Base-by-base conservation (phyloP, 805 yeast genomes). In the Candida oleophila region DNA sequence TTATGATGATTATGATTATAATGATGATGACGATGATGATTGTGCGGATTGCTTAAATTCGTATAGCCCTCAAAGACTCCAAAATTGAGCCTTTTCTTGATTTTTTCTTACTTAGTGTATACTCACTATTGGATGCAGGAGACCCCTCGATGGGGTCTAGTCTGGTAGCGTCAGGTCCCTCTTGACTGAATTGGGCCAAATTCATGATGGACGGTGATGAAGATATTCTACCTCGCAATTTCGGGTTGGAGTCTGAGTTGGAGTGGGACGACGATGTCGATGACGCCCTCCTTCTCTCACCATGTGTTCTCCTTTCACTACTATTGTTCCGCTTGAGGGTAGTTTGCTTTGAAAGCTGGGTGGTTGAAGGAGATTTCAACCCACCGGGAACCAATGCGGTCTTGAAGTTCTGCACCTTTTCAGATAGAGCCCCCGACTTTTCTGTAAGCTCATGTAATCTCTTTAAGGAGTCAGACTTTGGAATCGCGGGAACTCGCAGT, bases 361-460 rank as follows among this genome's bases (percentile, higher is more conserved):
- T 59, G 5, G 64, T 60, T 9, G 66, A 55, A 5, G 58, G 50
- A 2, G 64, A 55, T 45, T 60, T 61, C 41, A 52, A 28, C 49
- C 35, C 44, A 41, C 50, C 38, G 18, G 45, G 38, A 8, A 45
- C 42, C 40, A 45, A 22, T 12, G 45, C 39, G 34, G 30, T 41
- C 12, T 42, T 44, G 38, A 47, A 41, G 22, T 41, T 22, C 5
- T 38, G 36, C 3, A 48, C 35, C 9, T 52, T 55, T 3, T 48
- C 46, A 7, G 49, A 50, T 20, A 53, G 46, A 7, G 48, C 40
- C 41, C 34, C 49, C 7, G 62, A 56, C 42, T 52, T 59, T 22
- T 52, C 42, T 36, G 62, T 58, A 25, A 68, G 50, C 28, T 63
- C 71, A 33, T 66, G 71, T 15, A 70, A 50, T 44, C 53, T 62